phyloP scores from a whole-genome alignment of 441 rosid species.

The Breynia disticha region DNA sequence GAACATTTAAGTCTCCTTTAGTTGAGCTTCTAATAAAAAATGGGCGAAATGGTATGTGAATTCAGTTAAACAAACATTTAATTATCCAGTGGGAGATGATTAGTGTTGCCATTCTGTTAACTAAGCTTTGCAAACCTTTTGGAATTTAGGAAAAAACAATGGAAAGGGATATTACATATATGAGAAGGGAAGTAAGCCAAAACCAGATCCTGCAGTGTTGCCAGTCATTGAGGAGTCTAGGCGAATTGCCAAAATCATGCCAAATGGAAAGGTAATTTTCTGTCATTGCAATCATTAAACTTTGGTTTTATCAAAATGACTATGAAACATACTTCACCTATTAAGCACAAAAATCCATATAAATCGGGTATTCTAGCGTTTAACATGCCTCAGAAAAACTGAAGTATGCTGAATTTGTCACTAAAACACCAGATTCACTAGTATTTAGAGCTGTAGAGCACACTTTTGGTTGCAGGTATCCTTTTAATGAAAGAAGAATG shows the following conservation, averaged over 20 bases:
- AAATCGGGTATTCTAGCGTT: too few species aligned
- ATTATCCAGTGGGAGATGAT: conserved; percentile 3
- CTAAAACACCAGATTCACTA: too few species aligned
- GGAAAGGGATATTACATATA: conserved; percentile 83
- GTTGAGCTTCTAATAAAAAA: conserved; percentile 56
- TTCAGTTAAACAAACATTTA: conserved; percentile 7
- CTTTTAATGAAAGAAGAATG: too few species aligned
- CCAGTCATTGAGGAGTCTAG: conserved; percentile 67
- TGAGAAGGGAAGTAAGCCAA: conserved; percentile 76
- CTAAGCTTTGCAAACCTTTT: conserved; percentile 2
- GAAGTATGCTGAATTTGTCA: too few species aligned
- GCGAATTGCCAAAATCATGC: conserved; percentile 61
- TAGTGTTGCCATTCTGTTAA: background rate
- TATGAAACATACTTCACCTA: too few species aligned
- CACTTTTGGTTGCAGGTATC: too few species aligned
- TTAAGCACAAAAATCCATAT: too few species aligned
- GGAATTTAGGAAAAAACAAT: conserved; percentile 58
- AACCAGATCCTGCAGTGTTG: conserved; percentile 66
- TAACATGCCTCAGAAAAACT: too few species aligned
- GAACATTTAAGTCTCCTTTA: conserved; percentile 49
- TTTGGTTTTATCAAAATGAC: too few species aligned
- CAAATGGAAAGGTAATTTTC: conserved; percentile 67
- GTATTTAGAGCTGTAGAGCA: too few species aligned
- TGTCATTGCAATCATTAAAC: background rate
- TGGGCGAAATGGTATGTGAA: conserved; percentile 65